A percentile compares a stretch with the other conserved stretches of the same genome.
phyloP scores from a whole-genome alignment of 148 eudicot species.

The Bassia scoparia region DNA sequence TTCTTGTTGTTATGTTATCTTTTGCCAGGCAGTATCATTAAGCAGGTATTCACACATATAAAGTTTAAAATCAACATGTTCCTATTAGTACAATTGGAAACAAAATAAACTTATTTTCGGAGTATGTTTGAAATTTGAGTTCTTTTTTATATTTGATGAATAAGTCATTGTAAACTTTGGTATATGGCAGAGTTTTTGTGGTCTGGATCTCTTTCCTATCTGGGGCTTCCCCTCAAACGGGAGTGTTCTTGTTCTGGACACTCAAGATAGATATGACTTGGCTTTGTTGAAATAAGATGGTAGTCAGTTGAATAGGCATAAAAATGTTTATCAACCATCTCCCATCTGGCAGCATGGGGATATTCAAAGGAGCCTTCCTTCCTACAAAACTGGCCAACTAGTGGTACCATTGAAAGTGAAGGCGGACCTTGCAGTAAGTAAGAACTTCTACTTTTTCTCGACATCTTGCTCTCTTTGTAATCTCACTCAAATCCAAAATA shows the following conservation, averaged over 20 bases:
- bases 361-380: conserved; percentile 56
- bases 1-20: conserved; percentile 68
- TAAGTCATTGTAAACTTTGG: neutral
- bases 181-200: conserved; percentile 67
- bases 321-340: conserved; percentile 75
- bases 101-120: too few species aligned
- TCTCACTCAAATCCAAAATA: too few species aligned
- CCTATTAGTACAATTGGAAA: too few species aligned
- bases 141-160: neutral
- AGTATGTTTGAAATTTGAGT: neutral
- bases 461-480: too few species aligned
- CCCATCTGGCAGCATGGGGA: conserved; percentile 86
- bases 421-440: conserved; percentile 51
- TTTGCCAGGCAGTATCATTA: conserved; percentile 72
- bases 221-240: conserved; percentile 84
- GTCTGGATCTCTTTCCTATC: conserved; percentile 72
- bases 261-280: conserved; percentile 78
- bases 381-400: conserved; percentile 70
- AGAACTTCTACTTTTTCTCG: too few species aligned
- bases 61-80: too few species aligned
- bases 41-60: conserved; percentile 75
- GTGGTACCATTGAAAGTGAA: conserved; percentile 64
- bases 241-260: conserved; percentile 54
- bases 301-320: conserved; percentile 91
- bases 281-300: conserved; percentile 85